These are phyloP conservation scores for Claviceps sp. DNA, from an alignment of 2,329 filamentous ascomycete genomes.

Conservation along the genomic window DNA sequence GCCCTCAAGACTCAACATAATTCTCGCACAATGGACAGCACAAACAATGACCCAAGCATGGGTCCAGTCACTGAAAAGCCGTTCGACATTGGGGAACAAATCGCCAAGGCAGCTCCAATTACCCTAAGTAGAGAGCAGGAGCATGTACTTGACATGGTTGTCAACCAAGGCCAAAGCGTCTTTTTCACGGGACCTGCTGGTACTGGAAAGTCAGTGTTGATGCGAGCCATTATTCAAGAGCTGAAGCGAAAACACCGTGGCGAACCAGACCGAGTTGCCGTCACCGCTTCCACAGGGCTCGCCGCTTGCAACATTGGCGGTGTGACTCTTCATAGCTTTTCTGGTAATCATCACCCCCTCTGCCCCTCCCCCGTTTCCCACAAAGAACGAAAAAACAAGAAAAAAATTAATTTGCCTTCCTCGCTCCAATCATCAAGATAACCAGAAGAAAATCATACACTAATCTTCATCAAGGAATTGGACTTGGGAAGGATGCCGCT, in stretches of 20 bases:
- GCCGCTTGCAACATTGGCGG: slow-evolving; percentile 96
- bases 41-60: slow-evolving; percentile 20
- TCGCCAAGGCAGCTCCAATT: slow-evolving; percentile 37
- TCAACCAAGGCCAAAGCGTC: slow-evolving; percentile 69
- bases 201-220: slow-evolving; percentile 92
- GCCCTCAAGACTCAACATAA: slow-evolving; percentile 47
- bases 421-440: neutral
- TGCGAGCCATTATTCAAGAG: slow-evolving; percentile 77
- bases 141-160: slow-evolving; percentile 70
- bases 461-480: slow-evolving; percentile 41
- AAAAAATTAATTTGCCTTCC: neutral
- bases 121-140: slow-evolving; percentile 78
- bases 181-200: slow-evolving; percentile 97
- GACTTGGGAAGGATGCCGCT: slow-evolving; percentile 79
- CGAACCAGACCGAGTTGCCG: slow-evolving; percentile 74
- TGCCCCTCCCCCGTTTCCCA: neutral
- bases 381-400: neutral
- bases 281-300: slow-evolving; percentile 90
- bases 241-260: slow-evolving; percentile 62
- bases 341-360: slow-evolving; percentile 34
- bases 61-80: slow-evolving; percentile 19
- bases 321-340: slow-evolving; percentile 89
- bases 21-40: slow-evolving; percentile 22
- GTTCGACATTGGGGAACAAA: slow-evolving; percentile 23
- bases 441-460: neutral